phyloP scores from a whole-genome alignment of 2,329 filamentous ascomycete species.

The Lasiodiplodia sp. region DNA sequence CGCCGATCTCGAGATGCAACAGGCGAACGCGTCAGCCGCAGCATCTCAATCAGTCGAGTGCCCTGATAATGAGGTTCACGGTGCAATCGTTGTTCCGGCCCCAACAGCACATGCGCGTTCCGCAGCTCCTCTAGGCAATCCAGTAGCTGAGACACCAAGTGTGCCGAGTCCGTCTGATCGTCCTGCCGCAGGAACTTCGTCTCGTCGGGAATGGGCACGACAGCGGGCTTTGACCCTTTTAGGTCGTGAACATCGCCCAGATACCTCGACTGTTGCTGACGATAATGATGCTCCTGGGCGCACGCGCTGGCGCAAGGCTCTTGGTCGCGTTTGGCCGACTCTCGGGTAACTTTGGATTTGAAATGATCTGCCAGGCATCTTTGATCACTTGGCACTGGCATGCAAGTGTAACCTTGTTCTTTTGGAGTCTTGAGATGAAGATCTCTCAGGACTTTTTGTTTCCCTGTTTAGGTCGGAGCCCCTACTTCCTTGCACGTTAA shows the following conservation, averaged over 20 bases:
- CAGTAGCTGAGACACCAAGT: slow-evolving; percentile 31
- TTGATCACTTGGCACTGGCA: neutral
- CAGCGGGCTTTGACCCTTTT: slow-evolving; percentile 54
- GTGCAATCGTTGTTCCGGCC: slow-evolving; percentile 26
- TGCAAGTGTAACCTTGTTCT: neutral
- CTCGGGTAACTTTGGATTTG: slow-evolving; percentile 32
- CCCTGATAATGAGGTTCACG: slow-evolving; percentile 5
- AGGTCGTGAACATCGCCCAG: slow-evolving; percentile 40
- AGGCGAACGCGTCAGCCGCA: neutral
- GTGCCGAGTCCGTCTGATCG: slow-evolving; percentile 16
- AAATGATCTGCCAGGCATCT: neutral
- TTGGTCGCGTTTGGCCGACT: slow-evolving; percentile 45
- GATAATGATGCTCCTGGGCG: slow-evolving; percentile 37
- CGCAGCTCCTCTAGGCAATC: slow-evolving; percentile 24
- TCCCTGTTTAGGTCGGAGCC: neutral
- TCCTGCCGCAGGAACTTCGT: slow-evolving; percentile 30
- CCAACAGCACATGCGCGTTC: slow-evolving; percentile 24
- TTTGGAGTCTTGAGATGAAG: neutral
- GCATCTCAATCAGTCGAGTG: slow-evolving; percentile 18
- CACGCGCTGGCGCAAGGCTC: slow-evolving; percentile 38
- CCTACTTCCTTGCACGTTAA: neutral
- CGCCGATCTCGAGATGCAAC: slow-evolving; percentile 29
- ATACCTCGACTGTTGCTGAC: slow-evolving; percentile 32
- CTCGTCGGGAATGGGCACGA: slow-evolving; percentile 54
- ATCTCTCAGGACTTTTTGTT: neutral